These are phyloP conservation scores for Ophiocytium majus DNA, from an alignment of 352 stramenopile genomes.

Conservation along the genomic window DNA sequence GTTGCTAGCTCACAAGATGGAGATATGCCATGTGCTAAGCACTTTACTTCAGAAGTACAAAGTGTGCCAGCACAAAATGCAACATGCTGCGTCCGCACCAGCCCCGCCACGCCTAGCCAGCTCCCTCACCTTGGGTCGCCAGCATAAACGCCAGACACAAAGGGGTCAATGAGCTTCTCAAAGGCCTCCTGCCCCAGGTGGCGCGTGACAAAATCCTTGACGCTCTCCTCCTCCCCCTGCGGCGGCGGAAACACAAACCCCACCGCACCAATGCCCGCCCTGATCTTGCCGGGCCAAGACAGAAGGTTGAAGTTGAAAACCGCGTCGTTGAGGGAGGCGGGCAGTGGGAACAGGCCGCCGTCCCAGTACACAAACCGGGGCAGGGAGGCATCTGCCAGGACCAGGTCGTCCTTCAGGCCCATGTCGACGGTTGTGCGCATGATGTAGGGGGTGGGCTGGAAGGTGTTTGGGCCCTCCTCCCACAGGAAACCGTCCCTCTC, in stretches of 20 bases:
- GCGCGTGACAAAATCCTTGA: conserved; percentile 68
- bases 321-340: conserved; percentile 35
- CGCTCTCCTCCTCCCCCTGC: conserved; percentile 55
- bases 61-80: no score
- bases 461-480: conserved; percentile 76
- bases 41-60: no score
- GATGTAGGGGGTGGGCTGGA: conserved; percentile 69
- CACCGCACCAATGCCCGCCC: conserved; percentile 70
- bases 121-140: conserved; percentile 67
- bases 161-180: conserved; percentile 72
- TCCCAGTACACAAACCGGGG: conserved; percentile 60
- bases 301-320: conserved; percentile 63
- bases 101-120: no score
- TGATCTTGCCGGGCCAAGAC: conserved; percentile 67
- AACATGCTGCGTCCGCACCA: no score
- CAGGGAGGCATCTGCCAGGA: conserved; percentile 54
- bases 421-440: conserved; percentile 72
- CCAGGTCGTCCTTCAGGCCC: conserved; percentile 55
- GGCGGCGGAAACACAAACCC: conserved; percentile 56
- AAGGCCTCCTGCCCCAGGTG: conserved; percentile 74
- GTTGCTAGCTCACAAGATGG: no score
- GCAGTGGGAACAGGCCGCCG: conserved; percentile 54
- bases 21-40: no score
- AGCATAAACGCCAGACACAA: conserved; percentile 77
- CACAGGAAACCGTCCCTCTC: conserved; percentile 56